phyloP scores from a whole-genome alignment of 1,284 basidiomycete species.

The Cutaneotrichosporon mucoides region DNA sequence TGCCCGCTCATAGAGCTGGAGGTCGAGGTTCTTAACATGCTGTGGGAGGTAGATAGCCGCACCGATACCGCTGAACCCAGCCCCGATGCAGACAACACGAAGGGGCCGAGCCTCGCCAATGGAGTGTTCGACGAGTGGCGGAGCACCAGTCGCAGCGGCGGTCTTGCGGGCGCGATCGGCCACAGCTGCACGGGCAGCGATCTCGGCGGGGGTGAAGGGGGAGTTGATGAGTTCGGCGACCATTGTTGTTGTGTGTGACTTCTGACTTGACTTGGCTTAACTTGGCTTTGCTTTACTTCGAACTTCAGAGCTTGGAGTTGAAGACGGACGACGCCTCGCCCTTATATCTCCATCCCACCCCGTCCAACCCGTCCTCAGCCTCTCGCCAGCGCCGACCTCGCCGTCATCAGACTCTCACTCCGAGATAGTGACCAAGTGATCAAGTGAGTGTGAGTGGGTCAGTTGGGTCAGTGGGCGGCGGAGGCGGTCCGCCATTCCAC shows the following conservation, averaged over 20 bases:
- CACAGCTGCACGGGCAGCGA: background rate
- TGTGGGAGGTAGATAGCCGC: constrained; percentile 11
- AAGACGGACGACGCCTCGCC: no score
- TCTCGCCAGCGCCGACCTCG: no score
- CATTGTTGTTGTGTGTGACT: background rate
- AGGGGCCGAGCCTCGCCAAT: constrained; percentile 6
- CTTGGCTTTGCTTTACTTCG: no score
- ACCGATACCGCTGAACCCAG: constrained; percentile 16
- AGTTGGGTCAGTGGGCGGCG: no score
- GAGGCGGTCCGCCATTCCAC: no score
- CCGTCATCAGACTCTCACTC: no score
- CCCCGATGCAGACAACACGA: constrained; percentile 8
- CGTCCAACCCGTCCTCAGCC: no score
- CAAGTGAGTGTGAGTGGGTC: no score
- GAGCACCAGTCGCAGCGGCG: constrained; percentile 1
- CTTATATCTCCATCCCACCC: background rate
- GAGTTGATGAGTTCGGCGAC: background rate
- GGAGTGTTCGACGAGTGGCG: constrained; percentile 7
- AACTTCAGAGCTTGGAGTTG: background rate
- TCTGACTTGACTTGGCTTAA: background rate
- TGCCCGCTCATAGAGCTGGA: constrained; percentile 13
- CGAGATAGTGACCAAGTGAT: no score
- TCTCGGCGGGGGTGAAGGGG: background rate
- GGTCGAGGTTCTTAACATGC: constrained; percentile 6
- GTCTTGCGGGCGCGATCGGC: background rate